Evolutionary conservation across 192 early-diverging fungal species (phyloP), one percentile per base, ranked within the genome.

Genomic region (Polychytrium aggregatum): DNA sequence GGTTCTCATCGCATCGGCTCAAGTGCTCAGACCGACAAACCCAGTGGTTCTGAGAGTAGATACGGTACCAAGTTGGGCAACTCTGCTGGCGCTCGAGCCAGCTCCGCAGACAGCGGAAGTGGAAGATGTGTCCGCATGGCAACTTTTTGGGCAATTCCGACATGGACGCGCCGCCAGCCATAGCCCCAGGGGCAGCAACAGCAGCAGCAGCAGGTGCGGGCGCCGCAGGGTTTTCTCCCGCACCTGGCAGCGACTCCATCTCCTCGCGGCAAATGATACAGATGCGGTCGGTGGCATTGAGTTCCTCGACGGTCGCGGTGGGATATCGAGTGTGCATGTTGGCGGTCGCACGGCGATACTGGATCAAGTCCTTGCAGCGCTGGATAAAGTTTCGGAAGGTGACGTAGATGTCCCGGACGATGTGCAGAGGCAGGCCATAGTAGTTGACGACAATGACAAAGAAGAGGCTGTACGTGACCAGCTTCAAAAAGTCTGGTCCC

Each of bases 251-350:
- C 37, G 28, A 63, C 24, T 57, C 60, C 96, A 98, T 97, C 26
- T 98, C 96, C 51, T 98, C 96, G 35, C 96, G 68, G 42, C 96
- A 98, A 38, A 98, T 93, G 44, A 98, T 97, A 58, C 96, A 98
- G 11, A 71, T 54, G 5, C 68, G 50, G 41, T 76, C 76, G 2
- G 88, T 92, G 7, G 76, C 77, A 40, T 85, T 84, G 13, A 98
- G 71, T 41, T 97, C 96, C 13, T 76, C 81, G 11, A 67, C 74
- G 13, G 88, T 87, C 7, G 92, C 90, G 43, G 85, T 76, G n/a
- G 90, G 90, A 62, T 98, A 98, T 35, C 90, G 80, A 49, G 86
- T 70, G 37, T 98, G 83, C 96, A 98, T 98, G 56, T 95, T 95
- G 30, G 79, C 82, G 16, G 90, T 96, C 0, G 96, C 96, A 33